phyloP scores from a whole-genome alignment of 2,329 filamentous ascomycete genomes.

The Colletotrichum destructivum region DNA sequence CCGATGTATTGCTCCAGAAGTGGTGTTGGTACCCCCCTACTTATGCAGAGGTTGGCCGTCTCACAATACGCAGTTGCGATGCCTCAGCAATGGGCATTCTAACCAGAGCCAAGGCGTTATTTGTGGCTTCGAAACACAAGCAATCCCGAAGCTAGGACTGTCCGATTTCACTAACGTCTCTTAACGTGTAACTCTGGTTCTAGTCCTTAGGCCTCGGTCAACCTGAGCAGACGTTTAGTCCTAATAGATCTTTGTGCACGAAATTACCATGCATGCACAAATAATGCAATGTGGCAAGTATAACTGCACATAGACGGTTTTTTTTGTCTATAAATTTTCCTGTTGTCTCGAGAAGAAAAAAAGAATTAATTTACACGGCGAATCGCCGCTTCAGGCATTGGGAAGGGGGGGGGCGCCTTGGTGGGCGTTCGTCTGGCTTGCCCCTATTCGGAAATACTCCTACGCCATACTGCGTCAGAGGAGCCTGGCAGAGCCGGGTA shows the following conservation, averaged over 20 bases:
- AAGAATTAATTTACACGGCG: not conserved
- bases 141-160: too few species aligned
- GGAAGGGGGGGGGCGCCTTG: not conserved
- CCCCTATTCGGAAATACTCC: constrained; percentile 38
- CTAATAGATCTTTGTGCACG: too few species aligned
- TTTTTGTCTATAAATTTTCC: too few species aligned
- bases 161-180: too few species aligned
- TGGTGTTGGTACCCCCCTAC: not conserved
- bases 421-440: constrained; percentile 34
- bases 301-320: too few species aligned
- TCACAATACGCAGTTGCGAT: not conserved
- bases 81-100: not conserved
- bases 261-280: too few species aligned
- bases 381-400: not conserved
- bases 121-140: not conserved
- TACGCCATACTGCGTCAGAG: constrained; percentile 38
- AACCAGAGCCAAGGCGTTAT: not conserved
- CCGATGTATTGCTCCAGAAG: not conserved
- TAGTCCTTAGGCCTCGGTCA: too few species aligned
- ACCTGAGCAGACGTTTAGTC: too few species aligned
- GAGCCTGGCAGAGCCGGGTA: constrained; percentile 35
- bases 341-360: not conserved
- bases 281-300: too few species aligned
- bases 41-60: not conserved
- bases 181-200: too few species aligned